Evolutionary conservation across 495 filamentous ascomycete genomes (phyloP).

Genomic region (Beverwykella pulmonaria): DNA sequence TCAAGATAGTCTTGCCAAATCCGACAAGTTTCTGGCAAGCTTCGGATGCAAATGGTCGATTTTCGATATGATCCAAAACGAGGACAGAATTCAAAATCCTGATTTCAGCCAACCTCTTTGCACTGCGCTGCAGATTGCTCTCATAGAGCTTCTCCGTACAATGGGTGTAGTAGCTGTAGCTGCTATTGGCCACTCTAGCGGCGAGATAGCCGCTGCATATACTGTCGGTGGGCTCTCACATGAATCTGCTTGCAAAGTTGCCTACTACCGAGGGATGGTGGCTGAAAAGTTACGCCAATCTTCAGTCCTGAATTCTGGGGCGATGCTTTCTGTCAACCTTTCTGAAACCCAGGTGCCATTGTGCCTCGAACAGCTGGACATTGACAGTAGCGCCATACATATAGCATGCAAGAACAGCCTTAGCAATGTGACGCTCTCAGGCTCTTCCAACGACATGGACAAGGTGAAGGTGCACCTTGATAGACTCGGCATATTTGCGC

Average conservation of each 20-base stretch:
- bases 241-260: not conserved
- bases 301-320: not conserved
- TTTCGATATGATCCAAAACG: constrained; percentile 15
- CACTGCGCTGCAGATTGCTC: constrained; percentile 15
- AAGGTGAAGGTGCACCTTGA: not conserved
- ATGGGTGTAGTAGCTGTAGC: not conserved
- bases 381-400: no score
- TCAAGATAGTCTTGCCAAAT: constrained; percentile 6
- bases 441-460: not conserved
- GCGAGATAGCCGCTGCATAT: constrained; percentile 25
- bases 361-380: no score
- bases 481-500: constrained; percentile 25
- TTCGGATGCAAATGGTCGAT: constrained; percentile 12
- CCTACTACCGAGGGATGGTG: constrained; percentile 2
- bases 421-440: constrained; percentile 1
- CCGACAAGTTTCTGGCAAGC: not conserved
- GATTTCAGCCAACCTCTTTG: constrained; percentile 9
- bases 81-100: not conserved
- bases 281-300: not conserved
- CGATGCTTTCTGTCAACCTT: not conserved
- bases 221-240: not conserved
- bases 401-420: constrained; percentile 12
- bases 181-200: constrained; percentile 20
- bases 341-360: not conserved
- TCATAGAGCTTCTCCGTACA: constrained; percentile 1